Conservation (phyloP, 805 yeast genomes). For the Hanseniaspora meyeri region DNA sequence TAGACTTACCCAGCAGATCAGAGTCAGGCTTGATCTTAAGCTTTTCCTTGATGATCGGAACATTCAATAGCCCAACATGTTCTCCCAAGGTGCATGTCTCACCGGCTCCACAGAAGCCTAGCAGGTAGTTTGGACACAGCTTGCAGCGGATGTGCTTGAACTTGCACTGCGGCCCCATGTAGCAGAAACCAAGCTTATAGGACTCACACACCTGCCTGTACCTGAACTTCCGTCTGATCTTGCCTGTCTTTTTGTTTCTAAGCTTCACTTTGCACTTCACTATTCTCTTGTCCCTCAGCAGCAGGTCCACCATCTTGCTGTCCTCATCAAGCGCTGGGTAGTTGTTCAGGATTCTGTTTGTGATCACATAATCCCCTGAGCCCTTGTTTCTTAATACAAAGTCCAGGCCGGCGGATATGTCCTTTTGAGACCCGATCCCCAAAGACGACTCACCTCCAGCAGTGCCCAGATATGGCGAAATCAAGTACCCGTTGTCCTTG, state of each 20-base stretch:
- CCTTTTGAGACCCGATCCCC: slow-evolving; percentile 1
- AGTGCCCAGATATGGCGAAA: slow-evolving; percentile 4
- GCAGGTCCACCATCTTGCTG: background rate
- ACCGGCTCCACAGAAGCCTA: slow-evolving; percentile 92
- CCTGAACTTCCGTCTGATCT: slow-evolving; percentile 1
- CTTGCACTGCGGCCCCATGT: slow-evolving; percentile 76
- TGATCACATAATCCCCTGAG: background rate
- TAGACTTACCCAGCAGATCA: slow-evolving; percentile 27
- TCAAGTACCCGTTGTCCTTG: slow-evolving; percentile 41
- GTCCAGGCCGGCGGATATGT: background rate
- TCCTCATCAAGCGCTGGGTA: slow-evolving; percentile 6
- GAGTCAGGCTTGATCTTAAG: slow-evolving; percentile 24
- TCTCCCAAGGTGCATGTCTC: slow-evolving; percentile 55
- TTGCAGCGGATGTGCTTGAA: slow-evolving; percentile 66
- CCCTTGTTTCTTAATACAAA: background rate
- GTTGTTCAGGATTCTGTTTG: slow-evolving; percentile 1
- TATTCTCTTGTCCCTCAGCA: slow-evolving; percentile 6
- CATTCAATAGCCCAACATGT: slow-evolving; percentile 49
- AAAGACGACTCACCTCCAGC: slow-evolving; percentile 5
- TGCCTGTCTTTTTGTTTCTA: slow-evolving; percentile 34
- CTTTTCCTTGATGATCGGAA: slow-evolving; percentile 34
- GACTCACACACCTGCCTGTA: slow-evolving; percentile 61
- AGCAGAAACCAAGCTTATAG: slow-evolving; percentile 81
- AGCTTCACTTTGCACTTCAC: slow-evolving; percentile 4
- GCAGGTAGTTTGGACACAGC: slow-evolving; percentile 65